Evolutionary conservation across 83 land plant genomes (phyloP), one percentile per base, ranked within the genome.

Genomic region (Larix sibirica): DNA sequence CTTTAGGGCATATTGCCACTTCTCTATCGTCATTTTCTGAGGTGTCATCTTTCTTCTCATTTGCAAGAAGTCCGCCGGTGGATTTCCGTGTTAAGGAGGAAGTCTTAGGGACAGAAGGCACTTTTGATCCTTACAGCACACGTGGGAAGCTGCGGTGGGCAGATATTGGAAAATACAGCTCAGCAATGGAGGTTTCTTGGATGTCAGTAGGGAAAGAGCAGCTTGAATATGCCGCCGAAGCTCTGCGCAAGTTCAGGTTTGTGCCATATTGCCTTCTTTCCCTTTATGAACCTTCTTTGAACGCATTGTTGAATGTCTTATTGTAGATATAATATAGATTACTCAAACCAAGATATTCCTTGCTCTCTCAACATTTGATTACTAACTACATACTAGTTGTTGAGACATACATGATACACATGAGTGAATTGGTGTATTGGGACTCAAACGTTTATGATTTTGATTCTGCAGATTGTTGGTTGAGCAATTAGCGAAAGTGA

Each of bases 181-280:
- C 74, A n/a, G 94, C 92, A 24, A 50, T 69, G 28, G 97, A 96
- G 76, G 96, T 96, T 76, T 93, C 96, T 17, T 92, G 93, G 92
- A 85, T 96, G 92, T 95, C 96, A 14, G 98, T 93, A 40, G 96
- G 90, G 9, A 91, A 96, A 83, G 81, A 93, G 70, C 95, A 94
- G 80, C 94, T 96, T 63, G 97, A 93, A 38, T 95, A 93, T 87
- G 98, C 97, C 67, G 90, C 98, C 40, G 93, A 83, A 17, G 90
- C 89, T 24, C 90, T 96, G 9, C 85, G 86, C 58, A 84, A 60
- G 62, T 96, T 90, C 83, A 90, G 92, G 96, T 95, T 38, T 79
- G 83, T 59, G 44, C 56, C 79, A 14, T 60, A 77, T n/a, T 40
- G 5, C 81, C 31, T 10, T 77, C 21, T 75, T 64, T 16, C 21